Percentiles rank a stretch among this genome's conserved stretches.
These are phyloP conservation scores for Botrytis byssoidea DNA, from an alignment of 2,329 filamentous ascomycete species.

Conservation along the genomic window DNA sequence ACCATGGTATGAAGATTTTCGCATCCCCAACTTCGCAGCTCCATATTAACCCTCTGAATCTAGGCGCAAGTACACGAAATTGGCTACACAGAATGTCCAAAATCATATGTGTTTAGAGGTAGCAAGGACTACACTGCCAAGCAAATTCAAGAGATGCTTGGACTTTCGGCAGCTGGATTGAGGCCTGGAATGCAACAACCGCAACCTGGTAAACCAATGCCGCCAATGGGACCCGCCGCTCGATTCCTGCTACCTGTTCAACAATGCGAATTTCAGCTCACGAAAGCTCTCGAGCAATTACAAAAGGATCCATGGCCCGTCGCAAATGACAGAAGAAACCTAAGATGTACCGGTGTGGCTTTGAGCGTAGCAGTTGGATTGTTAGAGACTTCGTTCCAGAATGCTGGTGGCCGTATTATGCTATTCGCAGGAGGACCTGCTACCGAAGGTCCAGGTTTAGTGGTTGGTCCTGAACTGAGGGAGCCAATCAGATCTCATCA, in stretches of 20 bases:
- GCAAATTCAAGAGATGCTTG: conserved; percentile 99
- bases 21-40: neutral
- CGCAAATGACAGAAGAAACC: conserved; percentile 82
- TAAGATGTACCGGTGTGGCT: conserved; percentile 95
- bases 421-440: conserved; percentile 92
- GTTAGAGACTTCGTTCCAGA: conserved; percentile 92
- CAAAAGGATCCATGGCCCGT: conserved; percentile 98
- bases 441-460: conserved; percentile 94
- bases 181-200: conserved; percentile 69
- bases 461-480: conserved; percentile 91
- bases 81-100: conserved; percentile 95
- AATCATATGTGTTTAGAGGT: conserved; percentile 96
- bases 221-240: conserved; percentile 76
- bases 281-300: conserved; percentile 89
- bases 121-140: conserved; percentile 98
- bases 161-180: conserved; percentile 68
- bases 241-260: conserved; percentile 92
- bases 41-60: conserved; percentile 4
- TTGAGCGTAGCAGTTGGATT: conserved; percentile 90
- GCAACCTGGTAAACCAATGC: conserved; percentile 70
- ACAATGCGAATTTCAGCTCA: conserved; percentile 95
- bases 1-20: conserved; percentile 71
- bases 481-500: conserved; percentile 98
- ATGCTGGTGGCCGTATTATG: conserved; percentile 94
- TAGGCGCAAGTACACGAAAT: conserved; percentile 96